Evolutionary conservation across 495 filamentous ascomycete species (phyloP).

Genomic region (Neurospora sp.): DNA sequence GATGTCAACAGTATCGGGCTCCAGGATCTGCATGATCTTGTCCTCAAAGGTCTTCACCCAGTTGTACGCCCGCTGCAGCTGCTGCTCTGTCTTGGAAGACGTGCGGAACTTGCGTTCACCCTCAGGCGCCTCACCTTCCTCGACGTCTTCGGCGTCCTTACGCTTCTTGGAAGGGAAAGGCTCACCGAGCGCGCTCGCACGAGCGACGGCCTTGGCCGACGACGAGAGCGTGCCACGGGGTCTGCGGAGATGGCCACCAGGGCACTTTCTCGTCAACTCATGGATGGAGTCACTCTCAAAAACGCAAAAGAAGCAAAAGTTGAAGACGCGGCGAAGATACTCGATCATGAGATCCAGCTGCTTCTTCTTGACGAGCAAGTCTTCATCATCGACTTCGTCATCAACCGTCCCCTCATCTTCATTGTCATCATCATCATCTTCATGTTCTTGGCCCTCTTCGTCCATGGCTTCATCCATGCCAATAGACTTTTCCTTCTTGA

Average conservation of each 20-base stretch:
- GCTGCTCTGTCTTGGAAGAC: constrained; percentile 71
- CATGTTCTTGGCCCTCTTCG: constrained; percentile 60
- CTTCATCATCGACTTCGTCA: constrained; percentile 81
- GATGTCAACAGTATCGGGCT: constrained; percentile 79
- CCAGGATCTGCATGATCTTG: constrained; percentile 83
- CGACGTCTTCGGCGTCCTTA: constrained; percentile 55
- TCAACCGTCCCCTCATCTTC: constrained; percentile 69
- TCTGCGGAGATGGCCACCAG: constrained; percentile 88
- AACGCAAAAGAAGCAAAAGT: constrained; percentile 99
- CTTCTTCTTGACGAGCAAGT: constrained; percentile 88
- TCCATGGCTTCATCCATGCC: constrained; percentile 62
- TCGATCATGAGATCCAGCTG: constrained; percentile 91
- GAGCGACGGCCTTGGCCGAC: constrained; percentile 73
- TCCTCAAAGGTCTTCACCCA: constrained; percentile 99
- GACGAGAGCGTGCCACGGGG: constrained; percentile 73
- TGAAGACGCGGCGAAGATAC: constrained; percentile 91
- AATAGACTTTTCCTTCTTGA: constrained; percentile 43
- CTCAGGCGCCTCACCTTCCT: constrained; percentile 51
- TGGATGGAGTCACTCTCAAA: constrained; percentile 97
- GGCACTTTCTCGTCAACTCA: constrained; percentile 89
- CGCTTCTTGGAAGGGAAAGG: constrained; percentile 73
- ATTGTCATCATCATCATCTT: constrained; percentile 55
- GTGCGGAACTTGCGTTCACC: constrained; percentile 57
- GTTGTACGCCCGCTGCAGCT: constrained; percentile 89
- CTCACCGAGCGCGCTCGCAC: constrained; percentile 67